Conservation (phyloP, 108 stramenopile species). For the Cyclotella sp. region DNA sequence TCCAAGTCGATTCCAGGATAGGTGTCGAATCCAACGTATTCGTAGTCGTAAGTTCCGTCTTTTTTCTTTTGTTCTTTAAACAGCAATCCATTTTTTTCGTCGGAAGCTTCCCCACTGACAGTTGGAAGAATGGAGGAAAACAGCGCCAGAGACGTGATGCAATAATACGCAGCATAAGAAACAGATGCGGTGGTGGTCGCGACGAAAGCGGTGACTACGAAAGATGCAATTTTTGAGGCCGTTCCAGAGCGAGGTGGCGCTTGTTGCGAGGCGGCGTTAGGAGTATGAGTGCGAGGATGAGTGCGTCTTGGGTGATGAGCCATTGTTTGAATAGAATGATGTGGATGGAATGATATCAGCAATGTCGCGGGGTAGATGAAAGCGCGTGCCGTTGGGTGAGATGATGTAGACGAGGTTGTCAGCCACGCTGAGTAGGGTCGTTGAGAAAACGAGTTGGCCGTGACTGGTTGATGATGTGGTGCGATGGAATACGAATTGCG, state of each 20-base stretch:
- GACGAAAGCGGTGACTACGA: constrained; percentile 31
- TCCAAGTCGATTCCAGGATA: constrained; percentile 35
- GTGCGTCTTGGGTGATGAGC: not conserved
- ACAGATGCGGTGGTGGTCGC: constrained; percentile 45
- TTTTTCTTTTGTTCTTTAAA: constrained; percentile 31
- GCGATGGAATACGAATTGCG: not conserved
- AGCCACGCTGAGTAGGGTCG: too few species aligned
- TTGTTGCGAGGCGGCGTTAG: not conserved
- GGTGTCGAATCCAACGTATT: constrained; percentile 48
- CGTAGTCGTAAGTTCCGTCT: constrained; percentile 55
- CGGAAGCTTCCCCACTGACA: constrained; percentile 5
- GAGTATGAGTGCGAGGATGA: not conserved
- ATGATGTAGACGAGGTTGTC: too few species aligned
- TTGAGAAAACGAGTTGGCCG: not conserved
- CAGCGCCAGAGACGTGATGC: constrained; percentile 20
- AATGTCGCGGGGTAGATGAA: not conserved
- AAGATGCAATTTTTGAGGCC: constrained; percentile 15
- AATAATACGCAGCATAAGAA: constrained; percentile 40
- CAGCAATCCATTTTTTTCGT: not conserved
- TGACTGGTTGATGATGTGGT: not conserved
- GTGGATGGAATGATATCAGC: not conserved
- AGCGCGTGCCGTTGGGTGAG: not conserved
- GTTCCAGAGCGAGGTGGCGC: not conserved
- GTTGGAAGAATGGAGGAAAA: constrained; percentile 9
- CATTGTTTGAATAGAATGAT: constrained; percentile 6